These are phyloP conservation scores for Piper betle DNA, from an alignment of 164 flowering plant species.

Conservation along the genomic window DNA sequence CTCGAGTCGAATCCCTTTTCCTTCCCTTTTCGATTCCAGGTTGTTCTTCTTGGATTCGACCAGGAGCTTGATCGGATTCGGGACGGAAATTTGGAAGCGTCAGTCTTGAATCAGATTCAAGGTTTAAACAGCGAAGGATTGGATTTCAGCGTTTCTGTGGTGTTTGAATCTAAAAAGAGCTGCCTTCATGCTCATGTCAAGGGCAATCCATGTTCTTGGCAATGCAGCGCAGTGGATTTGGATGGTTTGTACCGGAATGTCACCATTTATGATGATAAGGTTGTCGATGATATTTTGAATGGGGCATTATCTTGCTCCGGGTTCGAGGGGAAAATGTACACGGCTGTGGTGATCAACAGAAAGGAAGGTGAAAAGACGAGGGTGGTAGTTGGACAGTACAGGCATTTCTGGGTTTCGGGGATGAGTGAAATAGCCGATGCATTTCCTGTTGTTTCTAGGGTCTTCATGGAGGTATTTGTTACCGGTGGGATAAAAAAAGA, in stretches of 20 bases:
- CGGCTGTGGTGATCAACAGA: conserved; percentile 51
- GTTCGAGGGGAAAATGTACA: conserved; percentile 39
- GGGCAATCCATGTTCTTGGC: conserved; percentile 20
- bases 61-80: conserved; percentile 1
- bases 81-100: conserved; percentile 24
- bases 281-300: conserved; percentile 39
- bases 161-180: conserved; percentile 22
- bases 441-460: conserved; percentile 31
- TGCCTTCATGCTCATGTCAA: conserved; percentile 15
- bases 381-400: conserved; percentile 4
- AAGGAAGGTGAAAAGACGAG: conserved; percentile 15
- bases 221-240: conserved; percentile 33
- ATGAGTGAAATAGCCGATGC: conserved; percentile 25
- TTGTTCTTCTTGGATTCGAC: conserved; percentile 37
- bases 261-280: conserved; percentile 23
- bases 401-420: conserved; percentile 83
- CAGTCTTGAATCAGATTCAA: conserved; percentile 27
- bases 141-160: conserved; percentile 44
- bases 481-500: conserved; percentile 57
- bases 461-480: conserved; percentile 60
- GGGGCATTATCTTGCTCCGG: conserved; percentile 14
- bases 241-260: conserved; percentile 14
- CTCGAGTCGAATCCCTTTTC: conserved; percentile 32
- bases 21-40: conserved; percentile 68
- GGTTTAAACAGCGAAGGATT: conserved; percentile 14